Evolutionary conservation across 1,284 basidiomycete genomes (phyloP).

Genomic region (Dichomitus squalens): DNA sequence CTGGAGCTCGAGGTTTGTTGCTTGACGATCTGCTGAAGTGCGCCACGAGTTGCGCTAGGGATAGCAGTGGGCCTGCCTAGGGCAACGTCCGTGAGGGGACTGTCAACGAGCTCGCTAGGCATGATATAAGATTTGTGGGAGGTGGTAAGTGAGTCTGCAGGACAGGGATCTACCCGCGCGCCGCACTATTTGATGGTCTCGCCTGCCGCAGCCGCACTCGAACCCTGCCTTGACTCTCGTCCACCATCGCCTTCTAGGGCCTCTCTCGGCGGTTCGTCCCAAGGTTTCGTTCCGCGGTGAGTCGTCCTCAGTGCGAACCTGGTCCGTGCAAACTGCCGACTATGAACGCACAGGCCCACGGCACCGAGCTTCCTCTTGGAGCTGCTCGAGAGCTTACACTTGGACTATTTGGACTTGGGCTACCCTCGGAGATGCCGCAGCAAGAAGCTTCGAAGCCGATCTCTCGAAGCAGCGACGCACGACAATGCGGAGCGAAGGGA

Average conservation of each 20-base stretch:
- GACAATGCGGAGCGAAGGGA: background rate
- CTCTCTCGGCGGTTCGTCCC: too few relatives aligned
- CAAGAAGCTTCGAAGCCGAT: background rate
- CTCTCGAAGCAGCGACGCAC: background rate
- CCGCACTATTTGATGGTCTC: background rate
- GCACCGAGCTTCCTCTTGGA: background rate
- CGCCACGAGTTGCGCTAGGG: too few relatives aligned
- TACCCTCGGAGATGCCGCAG: background rate
- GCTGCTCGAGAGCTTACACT: too few relatives aligned
- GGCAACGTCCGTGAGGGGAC: background rate
- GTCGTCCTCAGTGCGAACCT: background rate
- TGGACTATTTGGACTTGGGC: background rate
- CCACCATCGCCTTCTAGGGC: too few relatives aligned
- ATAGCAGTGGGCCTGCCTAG: background rate
- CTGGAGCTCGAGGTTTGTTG: background rate
- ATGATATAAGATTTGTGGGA: background rate
- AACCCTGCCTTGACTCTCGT: background rate
- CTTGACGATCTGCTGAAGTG: slow-evolving; percentile 6
- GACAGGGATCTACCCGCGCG: too few relatives aligned
- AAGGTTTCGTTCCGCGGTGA: background rate
- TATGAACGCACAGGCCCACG: background rate
- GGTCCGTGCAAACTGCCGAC: background rate
- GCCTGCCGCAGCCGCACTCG: background rate
- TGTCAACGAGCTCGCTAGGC: background rate
- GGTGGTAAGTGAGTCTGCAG: background rate